A percentile compares a stretch with the other conserved stretches of the same genome.
These are phyloP conservation scores for Trichoderma pleuroti DNA, from an alignment of 2,329 filamentous ascomycete genomes.

Conservation along the genomic window DNA sequence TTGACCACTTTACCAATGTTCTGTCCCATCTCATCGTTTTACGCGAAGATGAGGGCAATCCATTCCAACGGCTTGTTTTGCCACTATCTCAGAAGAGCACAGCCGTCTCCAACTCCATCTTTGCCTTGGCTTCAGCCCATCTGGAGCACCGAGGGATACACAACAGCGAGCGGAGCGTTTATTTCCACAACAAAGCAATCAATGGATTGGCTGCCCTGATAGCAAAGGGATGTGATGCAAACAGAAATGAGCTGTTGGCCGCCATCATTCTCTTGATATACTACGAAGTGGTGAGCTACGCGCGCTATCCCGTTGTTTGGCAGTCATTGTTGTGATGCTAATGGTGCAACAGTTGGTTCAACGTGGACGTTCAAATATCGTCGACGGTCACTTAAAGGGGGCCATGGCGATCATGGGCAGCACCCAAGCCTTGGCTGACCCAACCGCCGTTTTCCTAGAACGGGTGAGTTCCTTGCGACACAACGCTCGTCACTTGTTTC, in stretches of 20 bases:
- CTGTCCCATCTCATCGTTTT: slow-evolving; percentile 64
- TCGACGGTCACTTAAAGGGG: slow-evolving; percentile 59
- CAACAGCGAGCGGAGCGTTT: slow-evolving; percentile 52
- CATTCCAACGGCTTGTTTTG: slow-evolving; percentile 61
- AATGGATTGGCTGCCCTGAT: slow-evolving; percentile 56
- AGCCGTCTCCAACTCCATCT: slow-evolving; percentile 76
- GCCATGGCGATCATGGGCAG: slow-evolving; percentile 59
- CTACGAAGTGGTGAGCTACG: slow-evolving; percentile 56
- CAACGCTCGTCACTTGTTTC: too few species aligned
- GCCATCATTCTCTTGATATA: slow-evolving; percentile 61
- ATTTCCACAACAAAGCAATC: slow-evolving; percentile 58
- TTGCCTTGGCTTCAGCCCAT: slow-evolving; percentile 79
- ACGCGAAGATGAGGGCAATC: slow-evolving; percentile 59
- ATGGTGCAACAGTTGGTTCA: slow-evolving; percentile 51
- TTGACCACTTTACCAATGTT: slow-evolving; percentile 62
- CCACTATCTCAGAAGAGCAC: slow-evolving; percentile 54
- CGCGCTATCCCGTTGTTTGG: too few species aligned
- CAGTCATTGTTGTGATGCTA: background rate
- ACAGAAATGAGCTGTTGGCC: slow-evolving; percentile 56
- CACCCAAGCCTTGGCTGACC: slow-evolving; percentile 42
- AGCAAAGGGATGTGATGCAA: slow-evolving; percentile 46
- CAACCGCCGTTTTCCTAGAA: slow-evolving; percentile 56
- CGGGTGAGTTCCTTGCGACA: slow-evolving; percentile 41
- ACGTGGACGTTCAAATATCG: slow-evolving; percentile 55
- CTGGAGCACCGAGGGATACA: slow-evolving; percentile 62